Percentiles rank a stretch among this genome's conserved stretches.
Evolutionary conservation across 1,284 basidiomycete genomes (phyloP).

Genomic region (Grifola frondosa): DNA sequence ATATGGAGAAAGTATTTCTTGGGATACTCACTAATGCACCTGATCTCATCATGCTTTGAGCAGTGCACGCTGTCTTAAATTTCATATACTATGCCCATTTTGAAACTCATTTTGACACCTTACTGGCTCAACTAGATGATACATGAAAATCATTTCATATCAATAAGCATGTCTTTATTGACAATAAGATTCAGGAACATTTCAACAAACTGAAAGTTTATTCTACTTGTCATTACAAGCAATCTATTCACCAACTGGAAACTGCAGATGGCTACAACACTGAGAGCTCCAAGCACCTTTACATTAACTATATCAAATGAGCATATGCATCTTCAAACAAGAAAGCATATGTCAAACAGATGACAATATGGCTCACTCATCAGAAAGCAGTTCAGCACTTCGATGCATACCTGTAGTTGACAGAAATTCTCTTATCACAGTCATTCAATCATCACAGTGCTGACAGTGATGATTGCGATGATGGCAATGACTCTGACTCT

Average conservation of each 20-base stretch:
- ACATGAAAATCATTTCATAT: conserved; percentile 21
- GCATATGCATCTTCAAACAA: conserved; percentile 22
- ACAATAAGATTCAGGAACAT: conserved; percentile 14
- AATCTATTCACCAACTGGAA: conserved; percentile 17
- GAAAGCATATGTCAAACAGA: conserved; percentile 23
- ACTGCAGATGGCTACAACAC: conserved; percentile 25
- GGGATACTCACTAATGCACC: conserved; percentile 19
- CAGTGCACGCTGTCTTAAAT: conserved; percentile 25
- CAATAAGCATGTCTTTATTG: conserved; percentile 25
- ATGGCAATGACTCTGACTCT: too few species aligned
- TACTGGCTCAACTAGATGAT: conserved; percentile 10
- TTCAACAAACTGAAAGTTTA: conserved; percentile 34
- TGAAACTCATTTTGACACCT: conserved; percentile 16
- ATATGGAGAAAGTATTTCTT: conserved; percentile 25
- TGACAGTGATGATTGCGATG: too few species aligned
- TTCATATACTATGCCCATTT: conserved; percentile 28
- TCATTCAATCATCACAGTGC: too few species aligned
- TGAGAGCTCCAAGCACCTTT: conserved; percentile 23
- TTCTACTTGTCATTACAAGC: conserved; percentile 19
- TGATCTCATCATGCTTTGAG: conserved; percentile 7
- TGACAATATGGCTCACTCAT: conserved; percentile 19
- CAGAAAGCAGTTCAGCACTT: conserved; percentile 13
- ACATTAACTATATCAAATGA: conserved; percentile 27
- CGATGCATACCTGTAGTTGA: conserved; percentile 2
- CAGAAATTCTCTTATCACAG: too few species aligned